A percentile compares a stretch with the other conserved stretches of the same genome.
Evolutionary conservation across 2,329 filamentous ascomycete species (phyloP).

Genomic region (Aureobasidium melanogenum): DNA sequence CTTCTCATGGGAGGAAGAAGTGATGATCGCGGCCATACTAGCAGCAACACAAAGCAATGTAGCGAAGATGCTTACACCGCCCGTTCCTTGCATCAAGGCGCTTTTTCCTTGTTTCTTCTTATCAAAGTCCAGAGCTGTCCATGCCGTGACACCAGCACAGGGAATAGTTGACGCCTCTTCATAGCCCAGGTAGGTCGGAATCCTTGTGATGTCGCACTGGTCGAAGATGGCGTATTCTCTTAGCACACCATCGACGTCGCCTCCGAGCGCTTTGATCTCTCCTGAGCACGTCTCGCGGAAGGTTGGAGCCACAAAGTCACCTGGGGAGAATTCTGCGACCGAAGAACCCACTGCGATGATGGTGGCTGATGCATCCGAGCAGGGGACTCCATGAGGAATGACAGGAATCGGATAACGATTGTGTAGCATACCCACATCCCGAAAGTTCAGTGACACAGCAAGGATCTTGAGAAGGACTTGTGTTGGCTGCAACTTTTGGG

Average conservation of each 20-base stretch:
- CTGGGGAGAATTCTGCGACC: background rate
- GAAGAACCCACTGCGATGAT: background rate
- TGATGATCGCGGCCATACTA: conserved; percentile 17
- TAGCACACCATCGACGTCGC: conserved; percentile 37
- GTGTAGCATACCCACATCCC: conserved; percentile 25
- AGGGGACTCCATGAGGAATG: background rate
- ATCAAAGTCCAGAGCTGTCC: conserved; percentile 20
- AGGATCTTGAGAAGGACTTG: conserved; percentile 22
- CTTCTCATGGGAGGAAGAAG: conserved; percentile 18
- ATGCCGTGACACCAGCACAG: conserved; percentile 39
- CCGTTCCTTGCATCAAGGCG: background rate
- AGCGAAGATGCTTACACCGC: conserved; percentile 27
- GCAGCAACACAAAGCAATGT: conserved; percentile 19
- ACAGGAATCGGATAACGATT: background rate
- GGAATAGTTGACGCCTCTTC: conserved; percentile 29
- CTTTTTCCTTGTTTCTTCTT: background rate
- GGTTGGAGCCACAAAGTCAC: conserved; percentile 17
- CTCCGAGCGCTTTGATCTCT: conserved; percentile 34
- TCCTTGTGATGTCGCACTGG: conserved; percentile 27
- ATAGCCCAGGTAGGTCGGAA: conserved; percentile 31
- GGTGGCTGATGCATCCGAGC: background rate
- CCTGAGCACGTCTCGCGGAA: conserved; percentile 22
- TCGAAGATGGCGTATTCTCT: conserved; percentile 34
- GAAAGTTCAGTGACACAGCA: conserved; percentile 24
- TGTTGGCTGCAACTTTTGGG: conserved; percentile 11